Conservation (phyloP, 768 basidiomycete genomes). For the Mrakia blollopis region DNA sequence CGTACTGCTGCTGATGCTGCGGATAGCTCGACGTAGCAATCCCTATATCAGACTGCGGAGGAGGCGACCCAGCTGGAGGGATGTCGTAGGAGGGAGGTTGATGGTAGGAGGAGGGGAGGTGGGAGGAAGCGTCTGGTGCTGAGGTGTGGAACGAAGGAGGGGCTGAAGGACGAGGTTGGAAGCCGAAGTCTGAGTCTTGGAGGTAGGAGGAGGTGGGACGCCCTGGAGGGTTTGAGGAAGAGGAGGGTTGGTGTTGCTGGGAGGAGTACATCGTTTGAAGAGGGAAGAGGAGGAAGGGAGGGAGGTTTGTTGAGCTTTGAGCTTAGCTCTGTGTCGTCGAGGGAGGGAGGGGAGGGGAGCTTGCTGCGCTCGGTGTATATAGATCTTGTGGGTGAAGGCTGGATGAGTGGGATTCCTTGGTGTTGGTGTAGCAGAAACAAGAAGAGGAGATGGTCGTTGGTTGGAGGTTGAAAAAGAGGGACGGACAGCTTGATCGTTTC, state of each 20-base stretch:
- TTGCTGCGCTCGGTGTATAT: too few species aligned
- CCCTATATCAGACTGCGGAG: not conserved
- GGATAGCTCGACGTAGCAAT: not conserved
- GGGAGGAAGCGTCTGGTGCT: not conserved
- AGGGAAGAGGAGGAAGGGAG: not conserved
- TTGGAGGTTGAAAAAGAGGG: too few species aligned
- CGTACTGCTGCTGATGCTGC: not conserved
- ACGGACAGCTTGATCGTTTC: too few species aligned
- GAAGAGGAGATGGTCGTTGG: too few species aligned
- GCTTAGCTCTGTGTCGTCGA: not conserved
- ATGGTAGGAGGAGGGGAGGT: not conserved
- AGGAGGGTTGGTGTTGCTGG: not conserved
- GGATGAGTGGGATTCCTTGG: too few species aligned
- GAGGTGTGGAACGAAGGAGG: not conserved
- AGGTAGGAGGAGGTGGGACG: constrained; percentile 14
- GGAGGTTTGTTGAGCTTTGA: not conserved
- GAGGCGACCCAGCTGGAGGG: constrained; percentile 8
- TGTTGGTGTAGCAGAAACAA: too few species aligned
- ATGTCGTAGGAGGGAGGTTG: not conserved
- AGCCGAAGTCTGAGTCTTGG: constrained; percentile 27
- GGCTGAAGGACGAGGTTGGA: constrained; percentile 10
- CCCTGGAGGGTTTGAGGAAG: not conserved
- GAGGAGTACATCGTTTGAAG: not conserved
- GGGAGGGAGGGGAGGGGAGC: too few species aligned
- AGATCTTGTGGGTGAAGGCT: too few species aligned